Percentiles rank a stretch among this genome's conserved stretches.
Evolutionary conservation across 768 basidiomycete species (phyloP).

Genomic region (Amanita thiersii): DNA sequence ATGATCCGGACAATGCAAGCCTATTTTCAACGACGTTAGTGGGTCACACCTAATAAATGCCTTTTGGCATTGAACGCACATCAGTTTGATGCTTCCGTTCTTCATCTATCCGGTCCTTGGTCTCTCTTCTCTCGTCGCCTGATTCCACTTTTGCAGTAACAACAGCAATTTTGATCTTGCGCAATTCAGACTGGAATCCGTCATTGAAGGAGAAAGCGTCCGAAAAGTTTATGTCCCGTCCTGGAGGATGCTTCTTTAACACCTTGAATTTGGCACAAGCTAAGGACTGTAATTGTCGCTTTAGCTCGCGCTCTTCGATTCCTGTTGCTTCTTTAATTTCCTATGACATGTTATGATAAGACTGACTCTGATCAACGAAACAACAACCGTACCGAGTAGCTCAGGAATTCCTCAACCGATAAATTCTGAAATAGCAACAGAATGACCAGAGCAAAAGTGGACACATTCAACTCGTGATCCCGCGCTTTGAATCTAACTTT

Average conservation of each 20-base stretch:
- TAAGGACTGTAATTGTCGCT: conserved; percentile 90
- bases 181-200: conserved; percentile 72
- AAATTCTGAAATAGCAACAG: conserved; percentile 80
- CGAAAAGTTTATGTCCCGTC: conserved; percentile 65
- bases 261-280: conserved; percentile 94
- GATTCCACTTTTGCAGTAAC: conserved; percentile 84
- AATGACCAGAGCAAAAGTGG: conserved; percentile 83
- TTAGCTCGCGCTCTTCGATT: conserved; percentile 71
- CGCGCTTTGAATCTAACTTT: conserved; percentile 70
- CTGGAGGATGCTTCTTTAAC: conserved; percentile 83
- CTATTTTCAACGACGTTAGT: conserved; percentile 29
- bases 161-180: conserved; percentile 90
- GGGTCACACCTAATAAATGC: conserved; percentile 5
- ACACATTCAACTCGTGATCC: conserved; percentile 86
- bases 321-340: conserved; percentile 74
- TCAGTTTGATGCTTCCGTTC: conserved; percentile 87
- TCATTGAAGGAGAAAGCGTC: conserved; percentile 90
- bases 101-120: conserved; percentile 84
- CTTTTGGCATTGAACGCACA: too few species aligned
- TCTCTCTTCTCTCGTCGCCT: conserved; percentile 83
- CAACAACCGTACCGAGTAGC: conserved; percentile 53
- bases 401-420: conserved; percentile 57
- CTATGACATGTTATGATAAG: conserved; percentile 30
- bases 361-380: conserved; percentile 1
- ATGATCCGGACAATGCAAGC: conserved; percentile 97